Conservation (phyloP, 331 rosid genomes). For the Quercus lobata region DNA sequence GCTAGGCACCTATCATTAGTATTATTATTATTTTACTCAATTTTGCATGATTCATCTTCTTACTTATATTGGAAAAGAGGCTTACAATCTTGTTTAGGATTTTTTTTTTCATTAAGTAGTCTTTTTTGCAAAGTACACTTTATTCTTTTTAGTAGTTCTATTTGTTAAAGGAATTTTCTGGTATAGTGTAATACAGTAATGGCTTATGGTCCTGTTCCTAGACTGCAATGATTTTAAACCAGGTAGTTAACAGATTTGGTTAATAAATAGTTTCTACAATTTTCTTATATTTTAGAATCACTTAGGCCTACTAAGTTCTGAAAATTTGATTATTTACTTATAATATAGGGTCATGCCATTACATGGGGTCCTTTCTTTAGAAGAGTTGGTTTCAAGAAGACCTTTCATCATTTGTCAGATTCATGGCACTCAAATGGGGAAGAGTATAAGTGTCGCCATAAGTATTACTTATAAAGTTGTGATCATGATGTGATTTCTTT, state of each 20-base stretch:
- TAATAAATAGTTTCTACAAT: background rate
- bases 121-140: background rate
- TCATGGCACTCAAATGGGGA: background rate
- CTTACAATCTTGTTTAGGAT: no score
- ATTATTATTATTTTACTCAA: no score
- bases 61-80: no score
- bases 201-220: background rate
- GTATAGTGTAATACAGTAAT: background rate
- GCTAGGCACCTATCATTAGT: no score
- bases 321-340: background rate
- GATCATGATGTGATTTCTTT: background rate
- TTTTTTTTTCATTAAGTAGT: no score
- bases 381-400: background rate
- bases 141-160: background rate
- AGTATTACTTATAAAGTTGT: background rate
- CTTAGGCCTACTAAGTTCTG: background rate
- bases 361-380: background rate
- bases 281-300: background rate
- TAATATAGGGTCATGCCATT: background rate
- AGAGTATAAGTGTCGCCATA: background rate
- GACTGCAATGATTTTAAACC: background rate
- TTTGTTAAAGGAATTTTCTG: background rate
- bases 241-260: background rate
- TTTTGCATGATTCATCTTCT: no score
- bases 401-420: background rate